Base-by-base conservation (phyloP, 495 filamentous ascomycete species). In the Cercophora sp. region DNA sequence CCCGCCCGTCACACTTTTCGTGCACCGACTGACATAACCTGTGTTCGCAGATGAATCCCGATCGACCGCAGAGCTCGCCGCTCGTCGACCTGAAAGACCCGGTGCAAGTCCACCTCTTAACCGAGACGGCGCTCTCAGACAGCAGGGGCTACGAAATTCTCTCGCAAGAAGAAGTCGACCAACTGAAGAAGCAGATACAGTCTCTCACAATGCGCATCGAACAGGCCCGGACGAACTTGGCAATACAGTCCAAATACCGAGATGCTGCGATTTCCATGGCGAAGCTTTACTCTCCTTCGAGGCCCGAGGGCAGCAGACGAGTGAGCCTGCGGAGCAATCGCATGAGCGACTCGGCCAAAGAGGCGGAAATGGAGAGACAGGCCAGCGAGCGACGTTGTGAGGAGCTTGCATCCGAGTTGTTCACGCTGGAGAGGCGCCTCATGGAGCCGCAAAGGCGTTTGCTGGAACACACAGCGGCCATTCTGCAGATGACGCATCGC, bases 81-180 rank as follows among this genome's bases (percentile, higher is more conserved):
- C 58, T 71, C 11, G 70, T 80, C 52, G 70, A 81, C 47, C 59
- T 80, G 8, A 74, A 75, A 26, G 78, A 81, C 58, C 70, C 77
- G 18, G 76, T 81, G 29, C 78, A 81, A 54, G 66, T 96, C 69
- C 95, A 97, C 68, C 74, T 98, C 13, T 76, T 98, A 48, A 91
- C 92, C 56, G 92, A 96, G 70, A 96, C 89, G 23, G 93, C 93
- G 8, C 82, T 96, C 55, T 81, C 81, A 35, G 93, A 98, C 68
- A 92, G 89, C 66, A 81, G 82, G 59, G 70, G 82, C 52, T 97
- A 82, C 65, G 86, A 93, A 63, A 80, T 98, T 9, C 73, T 97
- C 15, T 90, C 91, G 0, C 84, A 89, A 37, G 91, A 94, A 60
- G 91, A 96, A 63, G 84, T 96, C 18, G 93, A 98, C 47, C 79